Percentiles rank a stretch among this genome's conserved stretches.
Evolutionary conservation across 371 early-diverging fungal species (phyloP).

Genomic region (Rhizopus arrhizus): DNA sequence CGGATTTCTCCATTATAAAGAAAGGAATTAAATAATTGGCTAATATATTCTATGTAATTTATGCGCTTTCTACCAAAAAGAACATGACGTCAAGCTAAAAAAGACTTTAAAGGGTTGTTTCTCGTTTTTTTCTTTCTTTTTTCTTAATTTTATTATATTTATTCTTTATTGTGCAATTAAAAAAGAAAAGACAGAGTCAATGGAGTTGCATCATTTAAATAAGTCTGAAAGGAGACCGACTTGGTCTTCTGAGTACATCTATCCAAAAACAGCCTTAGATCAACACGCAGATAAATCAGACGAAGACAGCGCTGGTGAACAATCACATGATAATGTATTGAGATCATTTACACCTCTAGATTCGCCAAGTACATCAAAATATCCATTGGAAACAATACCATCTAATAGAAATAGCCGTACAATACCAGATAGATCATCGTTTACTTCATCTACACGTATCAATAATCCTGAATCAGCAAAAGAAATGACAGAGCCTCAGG

Average conservation of each 20-base stretch:
- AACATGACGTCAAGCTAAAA: constrained; percentile 4
- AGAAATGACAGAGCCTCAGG: not conserved
- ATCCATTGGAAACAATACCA: not conserved
- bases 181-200: not conserved
- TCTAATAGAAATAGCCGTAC: not conserved
- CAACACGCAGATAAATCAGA: not conserved
- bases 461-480: not conserved
- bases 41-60: not conserved
- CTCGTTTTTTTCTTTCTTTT: not conserved
- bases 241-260: no score
- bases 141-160: not conserved
- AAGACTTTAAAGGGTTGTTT: not conserved
- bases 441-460: not conserved
- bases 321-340: not conserved
- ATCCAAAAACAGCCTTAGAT: not conserved
- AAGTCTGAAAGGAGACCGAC: not conserved
- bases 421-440: not conserved
- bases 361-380: not conserved
- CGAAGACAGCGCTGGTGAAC: not conserved
- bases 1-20: not conserved
- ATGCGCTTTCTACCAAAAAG: not conserved
- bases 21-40: not conserved
- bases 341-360: not conserved
- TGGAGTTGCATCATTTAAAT: not conserved
- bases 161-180: not conserved